Base-by-base conservation (phyloP, 2,329 filamentous ascomycete species). In the Fusarium tjaetaba region DNA sequence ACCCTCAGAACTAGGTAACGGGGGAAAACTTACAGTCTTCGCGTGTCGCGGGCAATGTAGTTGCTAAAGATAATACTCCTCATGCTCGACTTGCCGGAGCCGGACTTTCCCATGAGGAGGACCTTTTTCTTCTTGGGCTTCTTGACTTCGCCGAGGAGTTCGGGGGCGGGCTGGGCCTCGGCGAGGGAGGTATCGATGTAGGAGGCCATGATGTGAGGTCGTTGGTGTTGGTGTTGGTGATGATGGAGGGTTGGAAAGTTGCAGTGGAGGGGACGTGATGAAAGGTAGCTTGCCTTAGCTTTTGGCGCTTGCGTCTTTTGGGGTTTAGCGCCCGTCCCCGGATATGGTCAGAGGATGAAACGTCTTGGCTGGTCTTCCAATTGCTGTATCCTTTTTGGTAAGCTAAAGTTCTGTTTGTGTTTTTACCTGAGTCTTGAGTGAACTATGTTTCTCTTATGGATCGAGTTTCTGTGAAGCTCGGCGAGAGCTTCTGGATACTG, bases 21-120 rank as follows among this genome's bases (percentile, higher is more conserved):
- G 20, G 49, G 22, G 32, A 5, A 4, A 2, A 55, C 87, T 81
- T 79, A 89, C 88, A 99, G 86, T 66, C 96, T 88, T 43, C 96
- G 89, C 11, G 97, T 97, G 82, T 99, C 96, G 80, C 97, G 95
- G 64, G 96, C 96, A 74, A 98, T 95, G 82, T 98, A 98, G 84
- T 98, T 98, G 86, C 94, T 97, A 85, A 99, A 99, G 82, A 99
- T 98, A 80, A 99, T 98, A 80, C 93, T 96, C 73, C 96, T 90
- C 96, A 99, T 99, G 64, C 95, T 98, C 46, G 95, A 98, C 85
- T 99, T 99, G 62, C 96, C 96, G 0, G 96, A 97, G 61, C 96
- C 96, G 72, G 94, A 97, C 86, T 98, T 98, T 77, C 96, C 96
- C 96, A 95, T 95, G 71, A 95, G 86, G 56, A 95, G 86, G 58